These are phyloP conservation scores for Colletotrichum sp. DNA, from an alignment of 2,329 filamentous ascomycete species.

Conservation along the genomic window DNA sequence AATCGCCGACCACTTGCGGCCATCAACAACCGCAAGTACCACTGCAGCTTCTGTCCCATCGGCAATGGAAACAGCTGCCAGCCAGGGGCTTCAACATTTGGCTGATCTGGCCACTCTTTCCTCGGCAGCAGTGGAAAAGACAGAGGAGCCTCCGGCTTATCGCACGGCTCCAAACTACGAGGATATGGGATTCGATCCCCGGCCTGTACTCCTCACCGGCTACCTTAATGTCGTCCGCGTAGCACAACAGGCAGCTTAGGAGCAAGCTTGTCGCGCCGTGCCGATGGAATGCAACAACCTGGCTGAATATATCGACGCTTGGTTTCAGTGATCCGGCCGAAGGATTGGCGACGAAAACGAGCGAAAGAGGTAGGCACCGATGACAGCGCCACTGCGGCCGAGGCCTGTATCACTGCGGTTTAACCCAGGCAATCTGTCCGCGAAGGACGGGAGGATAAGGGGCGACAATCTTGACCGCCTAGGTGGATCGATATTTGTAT, in stretches of 20 bases:
- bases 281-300: not conserved
- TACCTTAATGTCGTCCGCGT: conserved; percentile 35
- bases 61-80: conserved; percentile 46
- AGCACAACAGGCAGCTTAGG: conserved; percentile 13
- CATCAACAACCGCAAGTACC: conserved; percentile 24
- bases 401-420: not conserved
- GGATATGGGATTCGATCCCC: conserved; percentile 46
- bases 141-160: conserved; percentile 26
- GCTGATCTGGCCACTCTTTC: conserved; percentile 57
- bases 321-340: not conserved
- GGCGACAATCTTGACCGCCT: not conserved
- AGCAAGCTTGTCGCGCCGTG: not conserved
- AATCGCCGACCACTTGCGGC: conserved; percentile 48
- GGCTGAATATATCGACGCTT: not conserved
- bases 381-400: not conserved
- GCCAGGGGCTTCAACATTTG: conserved; percentile 64
- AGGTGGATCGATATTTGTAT: not conserved
- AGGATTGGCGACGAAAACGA: not conserved
- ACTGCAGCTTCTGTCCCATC: conserved; percentile 36
- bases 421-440: not conserved
- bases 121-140: conserved; percentile 22
- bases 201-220: conserved; percentile 39
- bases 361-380: not conserved
- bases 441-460: not conserved
- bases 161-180: conserved; percentile 37